Base-by-base conservation (phyloP, 768 basidiomycete genomes). In the Pleurotus cornucopiae region DNA sequence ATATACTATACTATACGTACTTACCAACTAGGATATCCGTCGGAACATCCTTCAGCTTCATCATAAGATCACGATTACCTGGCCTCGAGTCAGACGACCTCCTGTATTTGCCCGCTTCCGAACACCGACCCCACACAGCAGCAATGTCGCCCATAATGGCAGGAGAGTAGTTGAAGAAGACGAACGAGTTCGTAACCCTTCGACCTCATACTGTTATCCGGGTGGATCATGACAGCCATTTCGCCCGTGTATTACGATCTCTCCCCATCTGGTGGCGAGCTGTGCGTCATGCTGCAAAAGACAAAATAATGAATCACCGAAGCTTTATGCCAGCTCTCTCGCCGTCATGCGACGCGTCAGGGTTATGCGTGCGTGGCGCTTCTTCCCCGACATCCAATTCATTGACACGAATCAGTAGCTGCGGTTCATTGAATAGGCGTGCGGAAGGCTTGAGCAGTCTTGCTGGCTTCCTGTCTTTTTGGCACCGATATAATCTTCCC, bases 61-160 rank as follows among this genome's bases (percentile, higher is more conserved):
- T 34, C 51, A n/a, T 53, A 34, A 1, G 51, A 40, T 53, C 39
- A 40, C 51, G 37, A 21, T 21, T 39, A 9, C 41, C 51, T 53
- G 39, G 39, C 51, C 51, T 39, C 41, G 37, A 53, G 51, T 53
- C 51, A 53, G 39, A 39, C 51, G 51, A 53, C 51, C 51, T 5
- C 6, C 41, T 38, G 49, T 41, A 41, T 53, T 53, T 12, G 39
- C 41, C 51, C 51, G 39, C 26, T 53, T 53, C 51, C 51, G 51
- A 53, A 20, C 18, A 38, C 34, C 51, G 51, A 53, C 51, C 37
- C 39, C 38, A 12, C 23, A n/a, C 51, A 41, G n/a, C 39, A 44
- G 20, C n/a, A 44, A 21, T 44, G n/a, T 44, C 39, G 20, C 37
- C 26, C 12, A 7, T 23, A 18, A 25, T 53, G 38, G 34, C 20